phyloP scores from a whole-genome alignment of 805 yeast species.

The Saturnispora gosingensis region DNA sequence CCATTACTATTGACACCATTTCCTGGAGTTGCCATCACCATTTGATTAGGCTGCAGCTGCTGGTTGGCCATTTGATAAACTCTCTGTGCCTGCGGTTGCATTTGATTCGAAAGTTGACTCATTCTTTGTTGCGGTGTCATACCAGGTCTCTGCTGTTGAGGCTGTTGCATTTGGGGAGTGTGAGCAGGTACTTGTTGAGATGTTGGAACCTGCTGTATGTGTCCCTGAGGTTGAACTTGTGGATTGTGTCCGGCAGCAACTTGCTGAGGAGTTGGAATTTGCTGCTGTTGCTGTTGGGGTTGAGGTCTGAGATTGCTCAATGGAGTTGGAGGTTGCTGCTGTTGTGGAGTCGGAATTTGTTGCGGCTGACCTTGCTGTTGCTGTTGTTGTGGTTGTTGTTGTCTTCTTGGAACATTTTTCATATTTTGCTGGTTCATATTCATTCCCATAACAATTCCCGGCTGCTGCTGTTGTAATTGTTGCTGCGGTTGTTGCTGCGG shows the following conservation, averaged over 20 bases:
- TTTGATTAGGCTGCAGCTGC: conserved; percentile 5
- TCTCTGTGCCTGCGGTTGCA: conserved; percentile 1
- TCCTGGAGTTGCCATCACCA: conserved; percentile 1
- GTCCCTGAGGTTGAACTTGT: conserved; percentile 10
- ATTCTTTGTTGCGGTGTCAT: conserved; percentile 9
- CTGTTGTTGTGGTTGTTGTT: background rate
- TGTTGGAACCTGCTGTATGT: conserved; percentile 7
- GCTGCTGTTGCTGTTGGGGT: conserved; percentile 14
- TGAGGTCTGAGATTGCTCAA: background rate
- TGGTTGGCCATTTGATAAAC: background rate
- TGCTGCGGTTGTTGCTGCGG: conserved; percentile 4
- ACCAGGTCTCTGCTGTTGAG: conserved; percentile 4
- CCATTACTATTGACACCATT: background rate
- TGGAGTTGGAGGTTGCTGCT: background rate
- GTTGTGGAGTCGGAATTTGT: conserved; percentile 8
- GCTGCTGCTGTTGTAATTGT: conserved; percentile 8
- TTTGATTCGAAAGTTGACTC: conserved; percentile 2
- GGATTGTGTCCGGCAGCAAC: conserved; percentile 4
- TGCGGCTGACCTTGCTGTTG: conserved; percentile 14
- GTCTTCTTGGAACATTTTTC: conserved; percentile 1
- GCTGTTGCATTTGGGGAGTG: conserved; percentile 16
- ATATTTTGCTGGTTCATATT: conserved; percentile 1
- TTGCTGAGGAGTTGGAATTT: conserved; percentile 6
- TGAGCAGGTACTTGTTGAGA: conserved; percentile 3
- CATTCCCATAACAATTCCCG: conserved; percentile 8